A percentile compares a stretch with the other conserved stretches of the same genome.
phyloP scores from a whole-genome alignment of 2,329 filamentous ascomycete genomes.

The Hymenoscyphus salicellus region DNA sequence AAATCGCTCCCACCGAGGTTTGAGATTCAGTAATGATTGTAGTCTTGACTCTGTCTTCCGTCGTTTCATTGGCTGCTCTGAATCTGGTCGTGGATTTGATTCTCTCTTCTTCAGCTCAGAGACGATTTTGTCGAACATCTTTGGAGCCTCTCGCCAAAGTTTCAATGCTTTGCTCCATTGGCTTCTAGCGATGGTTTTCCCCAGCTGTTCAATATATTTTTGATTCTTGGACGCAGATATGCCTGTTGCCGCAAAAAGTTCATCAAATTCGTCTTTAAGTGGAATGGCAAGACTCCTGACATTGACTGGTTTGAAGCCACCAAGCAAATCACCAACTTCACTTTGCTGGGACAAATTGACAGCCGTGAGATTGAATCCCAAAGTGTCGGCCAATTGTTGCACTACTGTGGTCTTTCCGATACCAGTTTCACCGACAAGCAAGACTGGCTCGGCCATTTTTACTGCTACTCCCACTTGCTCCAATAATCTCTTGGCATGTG shows the following conservation, averaged over 20 bases:
- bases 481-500: slow-evolving; percentile 76
- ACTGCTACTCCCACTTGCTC: slow-evolving; percentile 86
- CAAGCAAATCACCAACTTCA: slow-evolving; percentile 91
- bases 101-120: slow-evolving; percentile 50
- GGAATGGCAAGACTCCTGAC: slow-evolving; percentile 83
- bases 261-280: slow-evolving; percentile 89
- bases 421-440: slow-evolving; percentile 97
- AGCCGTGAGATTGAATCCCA: slow-evolving; percentile 83
- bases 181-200: slow-evolving; percentile 73
- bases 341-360: slow-evolving; percentile 98
- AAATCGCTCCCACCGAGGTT: slow-evolving; percentile 77
- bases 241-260: slow-evolving; percentile 77
- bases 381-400: slow-evolving; percentile 80
- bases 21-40: slow-evolving; percentile 56
- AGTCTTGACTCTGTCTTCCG: slow-evolving; percentile 66
- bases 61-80: slow-evolving; percentile 67
- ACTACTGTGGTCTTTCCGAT: slow-evolving; percentile 97
- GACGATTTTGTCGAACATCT: slow-evolving; percentile 76
- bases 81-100: slow-evolving; percentile 38
- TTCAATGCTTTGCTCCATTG: slow-evolving; percentile 86
- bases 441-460: slow-evolving; percentile 77
- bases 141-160: slow-evolving; percentile 83
- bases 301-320: slow-evolving; percentile 95
- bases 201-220: slow-evolving; percentile 76
- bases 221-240: slow-evolving; percentile 87